These are phyloP conservation scores for Sclerotinia subarctica DNA, from an alignment of 2,329 filamentous ascomycete species.

Conservation along the genomic window DNA sequence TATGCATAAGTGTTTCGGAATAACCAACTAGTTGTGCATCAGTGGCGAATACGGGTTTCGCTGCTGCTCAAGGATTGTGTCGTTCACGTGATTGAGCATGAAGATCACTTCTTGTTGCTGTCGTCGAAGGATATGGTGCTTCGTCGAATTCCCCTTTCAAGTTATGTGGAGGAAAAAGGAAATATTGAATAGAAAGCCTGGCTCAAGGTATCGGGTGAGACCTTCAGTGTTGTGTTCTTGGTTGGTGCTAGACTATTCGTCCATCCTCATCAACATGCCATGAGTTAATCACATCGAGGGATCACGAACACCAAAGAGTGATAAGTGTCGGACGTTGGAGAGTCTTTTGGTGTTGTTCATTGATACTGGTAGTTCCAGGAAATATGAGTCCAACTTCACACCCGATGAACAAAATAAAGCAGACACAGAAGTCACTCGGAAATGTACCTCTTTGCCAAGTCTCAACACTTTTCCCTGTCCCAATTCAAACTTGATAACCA, in stretches of 20 bases:
- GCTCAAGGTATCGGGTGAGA: not conserved
- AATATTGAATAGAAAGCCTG: not conserved
- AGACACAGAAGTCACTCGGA: no score
- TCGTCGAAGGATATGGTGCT: not conserved
- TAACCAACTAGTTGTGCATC: not conserved
- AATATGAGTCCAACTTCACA: not conserved
- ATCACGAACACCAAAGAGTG: not conserved
- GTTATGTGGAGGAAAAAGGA: not conserved
- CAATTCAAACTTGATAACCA: no score
- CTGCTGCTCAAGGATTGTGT: not conserved
- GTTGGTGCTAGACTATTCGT: no score
- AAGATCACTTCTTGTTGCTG: not conserved
- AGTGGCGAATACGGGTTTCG: constrained; percentile 5
- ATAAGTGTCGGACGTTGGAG: not conserved
- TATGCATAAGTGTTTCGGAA: constrained; percentile 14
- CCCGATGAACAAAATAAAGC: no score
- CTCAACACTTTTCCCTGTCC: no score
- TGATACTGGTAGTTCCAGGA: not conserved
- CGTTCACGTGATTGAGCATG: not conserved
- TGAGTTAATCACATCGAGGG: not conserved
- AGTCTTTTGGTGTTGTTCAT: not conserved
- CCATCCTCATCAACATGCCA: no score
- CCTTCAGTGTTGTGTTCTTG: not conserved
- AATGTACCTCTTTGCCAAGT: no score
- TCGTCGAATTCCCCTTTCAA: not conserved